A percentile compares a stretch with the other conserved stretches of the same genome.
phyloP scores from a whole-genome alignment of 129 eudicot species.

The Pulicaria dysenterica region DNA sequence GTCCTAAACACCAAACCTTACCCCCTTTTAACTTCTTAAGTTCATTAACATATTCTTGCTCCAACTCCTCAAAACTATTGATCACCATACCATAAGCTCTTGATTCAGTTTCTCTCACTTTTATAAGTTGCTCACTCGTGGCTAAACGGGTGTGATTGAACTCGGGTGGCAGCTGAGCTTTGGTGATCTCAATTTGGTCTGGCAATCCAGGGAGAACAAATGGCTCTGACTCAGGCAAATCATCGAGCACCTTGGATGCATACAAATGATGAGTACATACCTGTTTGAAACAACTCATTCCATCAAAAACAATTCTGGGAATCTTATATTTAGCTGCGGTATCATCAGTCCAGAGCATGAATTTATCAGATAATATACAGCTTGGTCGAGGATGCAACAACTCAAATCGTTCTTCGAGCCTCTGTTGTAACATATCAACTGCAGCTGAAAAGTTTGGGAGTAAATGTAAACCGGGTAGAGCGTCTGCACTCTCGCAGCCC shows the following conservation, averaged over 20 bases:
- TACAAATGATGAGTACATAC: slow-evolving; percentile 40
- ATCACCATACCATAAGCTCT: slow-evolving; percentile 46
- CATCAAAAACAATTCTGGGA: slow-evolving; percentile 57
- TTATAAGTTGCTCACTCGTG: slow-evolving; percentile 17
- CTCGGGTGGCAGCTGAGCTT: slow-evolving; percentile 41
- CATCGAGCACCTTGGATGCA: slow-evolving; percentile 17
- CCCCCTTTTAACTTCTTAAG: slow-evolving; percentile 39
- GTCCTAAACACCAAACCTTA: slow-evolving; percentile 72
- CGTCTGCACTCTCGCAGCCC: slow-evolving; percentile 59
- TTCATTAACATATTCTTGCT: slow-evolving; percentile 50
- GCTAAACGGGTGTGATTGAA: slow-evolving; percentile 26
- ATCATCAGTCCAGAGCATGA: slow-evolving; percentile 41
- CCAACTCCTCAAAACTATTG: slow-evolving; percentile 68
- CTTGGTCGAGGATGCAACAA: slow-evolving; percentile 44
- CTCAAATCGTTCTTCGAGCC: slow-evolving; percentile 36
- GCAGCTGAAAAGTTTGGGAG: slow-evolving; percentile 33
- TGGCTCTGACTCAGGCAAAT: slow-evolving; percentile 30
- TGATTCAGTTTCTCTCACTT: slow-evolving; percentile 32
- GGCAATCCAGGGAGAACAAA: slow-evolving; percentile 64
- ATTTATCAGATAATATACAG: slow-evolving; percentile 50
- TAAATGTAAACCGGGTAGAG: slow-evolving; percentile 37
- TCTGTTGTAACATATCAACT: slow-evolving; percentile 32
- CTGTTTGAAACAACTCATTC: slow-evolving; percentile 55
- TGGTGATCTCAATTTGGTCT: slow-evolving; percentile 46
- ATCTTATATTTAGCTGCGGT: slow-evolving; percentile 44